Base-by-base conservation (phyloP, 2,329 filamentous ascomycete genomes). In the Aspergillus sp. region DNA sequence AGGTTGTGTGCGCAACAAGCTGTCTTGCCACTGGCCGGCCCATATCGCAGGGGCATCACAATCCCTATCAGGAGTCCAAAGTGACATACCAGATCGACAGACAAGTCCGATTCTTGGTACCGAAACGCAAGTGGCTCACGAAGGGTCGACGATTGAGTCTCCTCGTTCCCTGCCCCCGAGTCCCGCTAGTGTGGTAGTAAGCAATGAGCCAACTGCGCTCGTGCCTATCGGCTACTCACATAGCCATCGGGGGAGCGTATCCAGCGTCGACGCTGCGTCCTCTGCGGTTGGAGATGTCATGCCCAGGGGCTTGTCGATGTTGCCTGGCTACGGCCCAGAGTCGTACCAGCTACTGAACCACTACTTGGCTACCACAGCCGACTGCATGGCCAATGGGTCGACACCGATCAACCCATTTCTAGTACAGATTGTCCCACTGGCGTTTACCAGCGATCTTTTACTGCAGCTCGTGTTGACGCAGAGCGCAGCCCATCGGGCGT, bases 341-440 rank as follows among this genome's bases (percentile, higher is more conserved):
- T 64, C 63, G 2, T 67, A 63, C 36, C 56, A 77, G 44, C 66
- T 79, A 4, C 66, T 79, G 9, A 73, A 71, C 50, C 76, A 78
- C 59, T 79, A 79, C 54, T 56, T 78, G 5, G 61, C 66, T 1
- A 73, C 73, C 1, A 79, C 76, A 0, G 72, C 74, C 14, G 71
- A 73, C 41, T 76, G 73, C 47, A 78, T 79, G 75, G 75, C 73
- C 30, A 79, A 79, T 49, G 76, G 74, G 0, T 75, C 76, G 1
- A 77, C 76, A 0, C 67, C 71, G 1, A 64, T 75, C 40, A 79
- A 79, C 41, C 76, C 76, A 0, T 77, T 78, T 46, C 62, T 78
- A 16, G 70, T 72, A 22, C 74, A 78, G 47, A 68, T 79, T 20
- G 70, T 79, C 4, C 76, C 76, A 0, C 53, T 79, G 2, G 73